Evolutionary conservation across 305 asterid genomes (phyloP), one percentile per base, ranked within the genome.

Genomic region (Salvia sclarea): DNA sequence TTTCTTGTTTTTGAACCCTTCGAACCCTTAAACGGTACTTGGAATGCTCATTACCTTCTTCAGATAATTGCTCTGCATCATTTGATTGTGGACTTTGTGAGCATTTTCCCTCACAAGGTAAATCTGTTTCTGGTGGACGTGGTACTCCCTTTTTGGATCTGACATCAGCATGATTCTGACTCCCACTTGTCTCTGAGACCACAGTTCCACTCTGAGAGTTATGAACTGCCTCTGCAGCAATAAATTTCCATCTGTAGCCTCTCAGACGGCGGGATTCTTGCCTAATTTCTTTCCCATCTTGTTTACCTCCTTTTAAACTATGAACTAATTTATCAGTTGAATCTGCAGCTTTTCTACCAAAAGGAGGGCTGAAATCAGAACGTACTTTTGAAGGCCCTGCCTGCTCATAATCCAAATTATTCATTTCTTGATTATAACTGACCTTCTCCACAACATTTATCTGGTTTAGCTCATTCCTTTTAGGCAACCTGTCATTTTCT

Each of bases 41-140:
- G 58, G 79, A 72, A 71, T 56, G 66, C 13, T 79, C 82, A 66
- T 55, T 63, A 22, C 75, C 85, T 69, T 78, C 85, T 69, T 86
- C 91, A 66, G 87, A 79, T 75, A 72, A 78, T 76, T 75, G 85
- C 40, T 82, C 79, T 54, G 72, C 73, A 37, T 64, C 76, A 74
- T 70, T 14, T 54, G 67, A 53, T 57, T 68, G 61, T 58, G 63
- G 33, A 71, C 38, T 60, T 64, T 30, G 70, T 49, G 76, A 41
- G 59, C 64, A 37, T 61, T 65, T 55, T n/a, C 28, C 21, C 30
- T 67, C 64, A 62, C 41, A 55, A 57, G 68, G 63, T 58, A 54
- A n/a, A 69, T 55, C 73, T 44, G 71, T 65, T 28, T 59, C 79
- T 40, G 61, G 45, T 48, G 66, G 69, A 63, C 20, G 5, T 9